Base-by-base conservation (phyloP, 768 basidiomycete genomes). In the Leccinum boreale region DNA sequence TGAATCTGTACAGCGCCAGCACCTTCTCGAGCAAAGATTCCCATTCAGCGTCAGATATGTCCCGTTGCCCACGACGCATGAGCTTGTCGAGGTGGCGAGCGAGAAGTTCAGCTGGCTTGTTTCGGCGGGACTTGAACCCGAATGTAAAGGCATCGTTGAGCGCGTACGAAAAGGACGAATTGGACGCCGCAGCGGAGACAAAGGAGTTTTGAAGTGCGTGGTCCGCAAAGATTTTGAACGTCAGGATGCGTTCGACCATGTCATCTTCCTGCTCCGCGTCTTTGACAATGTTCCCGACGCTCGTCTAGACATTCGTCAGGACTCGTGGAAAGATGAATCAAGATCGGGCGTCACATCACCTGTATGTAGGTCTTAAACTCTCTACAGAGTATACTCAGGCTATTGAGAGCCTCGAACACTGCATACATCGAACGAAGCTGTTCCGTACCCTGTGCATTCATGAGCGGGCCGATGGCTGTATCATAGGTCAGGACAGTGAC, bases 61-160 rank as follows among this genome's bases (percentile, higher is more conserved):
- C 78, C 33, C 86, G 85, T 70, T 96, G 93, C 0, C 96, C 95
- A 57, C 83, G 85, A 47, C 94, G 83, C 89, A 98, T 89, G 21
- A 87, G 83, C 50, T 79, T 81, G 72, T 98, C 95, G 50, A 98
- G 78, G 70, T 93, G 84, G 68, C 90, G 93, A 15, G 97, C 97
- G 54, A 95, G 88, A 84, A 94, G 86, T 73, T 96, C 94, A 0
- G 94, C 93, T 7, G 93, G 92, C 66, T 91, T 94, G 67, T 85
- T 87, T 28, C 85, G 81, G 45, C 88, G 83, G 2, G 81, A 79
- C 69, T 86, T 86, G 77, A 94, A 94, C 23, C 88, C 91, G 28
- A 65, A 74, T 3, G 79, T 72, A 71, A 95, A 94, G 1, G 88
- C 88, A 55, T 91, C 88, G 2, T 76, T 76, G 11, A 89, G 75